Conservation (phyloP, 78 protist genomes). For the slime mould (Dictyostelium discoideum) region DNA sequence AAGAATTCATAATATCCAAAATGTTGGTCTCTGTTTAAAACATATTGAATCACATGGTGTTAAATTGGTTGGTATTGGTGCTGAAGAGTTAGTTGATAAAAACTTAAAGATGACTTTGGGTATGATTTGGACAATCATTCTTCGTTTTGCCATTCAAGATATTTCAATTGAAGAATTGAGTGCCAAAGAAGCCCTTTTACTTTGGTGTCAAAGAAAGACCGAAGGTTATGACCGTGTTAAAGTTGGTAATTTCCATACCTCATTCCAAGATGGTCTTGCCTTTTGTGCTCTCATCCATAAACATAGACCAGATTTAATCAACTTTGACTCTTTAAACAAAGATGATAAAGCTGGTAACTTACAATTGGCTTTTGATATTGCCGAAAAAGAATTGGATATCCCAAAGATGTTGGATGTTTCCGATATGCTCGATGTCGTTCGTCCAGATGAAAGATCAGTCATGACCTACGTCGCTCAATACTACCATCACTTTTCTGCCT, state of each 20-base stretch:
- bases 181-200: conserved; percentile 88
- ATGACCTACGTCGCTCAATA: conserved; percentile 91
- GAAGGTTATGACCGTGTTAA: conserved; percentile 64
- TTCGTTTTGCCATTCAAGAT: conserved; percentile 87
- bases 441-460: conserved; percentile 91
- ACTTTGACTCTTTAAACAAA: conserved; percentile 69
- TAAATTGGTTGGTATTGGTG: conserved; percentile 77
- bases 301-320: conserved; percentile 86
- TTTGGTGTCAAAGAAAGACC: conserved; percentile 86
- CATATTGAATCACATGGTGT: conserved; percentile 78
- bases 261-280: conserved; percentile 88
- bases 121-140: conserved; percentile 88
- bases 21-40: conserved; percentile 77
- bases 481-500: conserved; percentile 86
- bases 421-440: conserved; percentile 82
- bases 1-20: conserved; percentile 81
- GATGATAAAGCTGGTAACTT: conserved; percentile 79
- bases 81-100: conserved; percentile 79
- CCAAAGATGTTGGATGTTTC: conserved; percentile 88
- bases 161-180: conserved; percentile 84
- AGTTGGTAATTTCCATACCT: conserved; percentile 82
- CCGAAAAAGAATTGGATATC: conserved; percentile 88
- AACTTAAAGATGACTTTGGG: conserved; percentile 87
- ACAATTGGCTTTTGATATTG: conserved; percentile 87
- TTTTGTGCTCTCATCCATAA: conserved; percentile 89